Percentiles rank a stretch among this genome's conserved stretches.
Evolutionary conservation across 140 eudicot species (phyloP).

Genomic region (Anethum foeniculum): DNA sequence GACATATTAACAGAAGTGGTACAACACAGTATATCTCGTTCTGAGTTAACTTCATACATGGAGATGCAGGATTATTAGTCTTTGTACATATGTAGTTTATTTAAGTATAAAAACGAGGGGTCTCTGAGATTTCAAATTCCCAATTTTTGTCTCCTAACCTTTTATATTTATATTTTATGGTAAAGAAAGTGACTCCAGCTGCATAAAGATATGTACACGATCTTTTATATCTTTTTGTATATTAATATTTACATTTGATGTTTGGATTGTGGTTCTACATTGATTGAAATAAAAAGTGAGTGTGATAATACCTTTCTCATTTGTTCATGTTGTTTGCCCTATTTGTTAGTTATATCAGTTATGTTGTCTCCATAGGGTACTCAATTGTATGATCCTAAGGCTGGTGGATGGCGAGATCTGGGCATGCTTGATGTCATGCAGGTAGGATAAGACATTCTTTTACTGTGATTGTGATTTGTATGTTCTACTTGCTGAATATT

Average conservation of each 20-base stretch:
- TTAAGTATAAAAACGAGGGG: background rate
- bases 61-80: background rate
- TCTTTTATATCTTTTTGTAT: background rate
- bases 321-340: background rate
- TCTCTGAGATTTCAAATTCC: background rate
- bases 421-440: slow-evolving; percentile 99
- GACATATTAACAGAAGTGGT: background rate
- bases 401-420: slow-evolving; percentile 99
- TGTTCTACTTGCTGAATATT: slow-evolving; percentile 18
- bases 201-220: background rate
- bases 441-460: slow-evolving; percentile 31
- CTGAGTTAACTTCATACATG: background rate
- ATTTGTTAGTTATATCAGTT: slow-evolving; percentile 21
- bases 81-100: background rate
- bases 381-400: slow-evolving; percentile 93
- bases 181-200: background rate
- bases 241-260: background rate
- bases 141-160: background rate
- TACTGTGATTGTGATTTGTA: background rate
- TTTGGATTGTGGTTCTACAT: background rate
- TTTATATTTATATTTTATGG: background rate
- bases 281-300: background rate
- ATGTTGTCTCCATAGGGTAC: slow-evolving; percentile 64
- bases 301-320: background rate
- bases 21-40: background rate